Evolutionary conservation across 345 rosid species (phyloP), one percentile per base, ranked within the genome.

Genomic region (Brassica cretica): DNA sequence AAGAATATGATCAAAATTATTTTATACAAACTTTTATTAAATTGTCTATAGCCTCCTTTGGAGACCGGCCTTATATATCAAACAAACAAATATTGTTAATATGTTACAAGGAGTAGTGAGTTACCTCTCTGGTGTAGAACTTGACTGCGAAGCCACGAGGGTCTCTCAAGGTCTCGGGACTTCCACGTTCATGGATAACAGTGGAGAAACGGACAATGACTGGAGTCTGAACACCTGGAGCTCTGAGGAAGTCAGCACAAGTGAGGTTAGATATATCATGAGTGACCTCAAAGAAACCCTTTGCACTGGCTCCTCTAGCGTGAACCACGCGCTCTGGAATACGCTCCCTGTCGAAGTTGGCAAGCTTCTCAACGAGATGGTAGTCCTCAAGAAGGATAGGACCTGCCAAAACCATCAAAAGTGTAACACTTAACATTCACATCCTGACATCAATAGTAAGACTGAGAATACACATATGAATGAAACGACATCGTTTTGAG

Each of bases 291-390:
- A 93, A 93, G 81, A 93, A 93, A 4, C 98, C 98, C 81, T 93
- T 93, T 4, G 96, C 98, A 80, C 98, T 93, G 24, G 90, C 98
- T 80, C 98, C 96, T 84, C 98, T 87, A 16, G 98, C 98, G 76
- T 93, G 98, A 84, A 93, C 98, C 46, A 93, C 94, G 77, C 98
- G 96, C 84, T 93, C 98, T 18, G 98, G 98, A 70, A 93, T 89
- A 62, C 98, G 33, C 71, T 93, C 96, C 81, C 98, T 86, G 35
- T 89, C 94, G 67, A 93, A 90, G 60, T 90, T 88, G 27, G 98
- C 96, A 46, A 93, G 85, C 82, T 93, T 93, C 76, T 93, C 98
- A 19, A 93, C 78, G 10, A 93, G 81, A 85, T 93, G 98, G 76
- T 93, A 93, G 78, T 93, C 98, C 86, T 93, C 98, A 8, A 93